Conservation (phyloP, 805 yeast genomes). For the Metschnikowia cubensis region DNA sequence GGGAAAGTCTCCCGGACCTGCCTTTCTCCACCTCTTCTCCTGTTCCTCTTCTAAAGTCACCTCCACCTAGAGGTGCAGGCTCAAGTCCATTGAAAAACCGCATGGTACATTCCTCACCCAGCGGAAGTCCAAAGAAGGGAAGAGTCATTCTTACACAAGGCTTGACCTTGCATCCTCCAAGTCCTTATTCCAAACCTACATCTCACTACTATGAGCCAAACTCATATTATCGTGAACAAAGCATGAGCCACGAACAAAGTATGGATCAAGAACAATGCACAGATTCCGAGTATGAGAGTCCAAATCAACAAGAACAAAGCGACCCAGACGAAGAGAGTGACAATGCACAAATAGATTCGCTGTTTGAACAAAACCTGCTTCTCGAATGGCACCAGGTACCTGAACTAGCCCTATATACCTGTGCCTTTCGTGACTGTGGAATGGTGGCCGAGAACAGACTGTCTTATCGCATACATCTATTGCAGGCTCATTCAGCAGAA, state of each 20-base stretch:
- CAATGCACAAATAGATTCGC: background rate
- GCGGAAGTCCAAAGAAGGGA: background rate
- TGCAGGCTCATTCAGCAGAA: constrained; percentile 9
- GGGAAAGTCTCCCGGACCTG: background rate
- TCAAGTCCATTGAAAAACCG: constrained; percentile 3
- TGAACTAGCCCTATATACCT: constrained; percentile 5
- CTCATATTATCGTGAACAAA: no score
- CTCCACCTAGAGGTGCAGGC: background rate
- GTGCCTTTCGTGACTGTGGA: constrained; percentile 15
- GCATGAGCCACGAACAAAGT: no score
- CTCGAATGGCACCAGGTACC: constrained; percentile 4
- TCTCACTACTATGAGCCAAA: no score
- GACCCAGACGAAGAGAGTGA: no score
- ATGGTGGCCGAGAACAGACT: constrained; percentile 7
- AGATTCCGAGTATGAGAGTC: no score
- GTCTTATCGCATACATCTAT: constrained; percentile 13
- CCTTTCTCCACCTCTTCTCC: background rate
- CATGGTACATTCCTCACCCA: background rate
- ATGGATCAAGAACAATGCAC: no score
- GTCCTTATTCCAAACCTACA: no score
- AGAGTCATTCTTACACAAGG: background rate
- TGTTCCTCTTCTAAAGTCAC: background rate
- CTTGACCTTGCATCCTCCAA: background rate
- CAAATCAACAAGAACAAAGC: background rate
- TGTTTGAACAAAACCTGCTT: constrained; percentile 11